A percentile compares a stretch with the other conserved stretches of the same genome.
Evolutionary conservation across 106 monocot genomes (phyloP).

Genomic region (Alisma plantagoaquatica): DNA sequence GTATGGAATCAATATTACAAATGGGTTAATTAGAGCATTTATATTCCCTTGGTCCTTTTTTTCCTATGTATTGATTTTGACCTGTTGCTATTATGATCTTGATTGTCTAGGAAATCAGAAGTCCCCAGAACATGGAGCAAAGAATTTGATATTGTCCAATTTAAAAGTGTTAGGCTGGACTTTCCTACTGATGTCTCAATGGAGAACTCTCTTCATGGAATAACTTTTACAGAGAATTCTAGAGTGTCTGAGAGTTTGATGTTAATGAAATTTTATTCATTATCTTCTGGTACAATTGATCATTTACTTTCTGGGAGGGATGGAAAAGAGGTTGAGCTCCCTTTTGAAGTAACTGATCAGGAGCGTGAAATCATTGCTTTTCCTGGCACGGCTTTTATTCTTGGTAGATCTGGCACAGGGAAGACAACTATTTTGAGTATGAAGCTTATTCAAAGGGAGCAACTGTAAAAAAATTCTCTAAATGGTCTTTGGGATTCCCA

Average conservation of each 20-base stretch:
- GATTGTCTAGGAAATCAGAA: slow-evolving; percentile 9
- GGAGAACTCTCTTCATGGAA: not conserved
- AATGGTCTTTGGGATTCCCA: not conserved
- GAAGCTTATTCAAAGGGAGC: slow-evolving; percentile 22
- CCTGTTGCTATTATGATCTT: no score
- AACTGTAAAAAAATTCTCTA: slow-evolving; percentile 6
- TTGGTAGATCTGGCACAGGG: slow-evolving; percentile 27
- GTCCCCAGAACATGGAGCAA: slow-evolving; percentile 13
- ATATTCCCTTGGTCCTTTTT: no score
- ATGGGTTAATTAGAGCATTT: no score
- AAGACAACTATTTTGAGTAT: slow-evolving; percentile 22
- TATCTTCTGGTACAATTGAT: slow-evolving; percentile 15
- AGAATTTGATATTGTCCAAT: not conserved
- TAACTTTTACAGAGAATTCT: slow-evolving; percentile 12
- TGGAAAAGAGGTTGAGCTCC: slow-evolving; percentile 18
- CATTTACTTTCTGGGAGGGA: slow-evolving; percentile 17
- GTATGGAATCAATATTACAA: no score
- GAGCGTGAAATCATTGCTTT: slow-evolving; percentile 16
- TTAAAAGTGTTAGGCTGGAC: not conserved
- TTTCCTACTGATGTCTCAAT: not conserved
- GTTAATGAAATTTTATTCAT: slow-evolving; percentile 30
- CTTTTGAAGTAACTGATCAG: slow-evolving; percentile 19
- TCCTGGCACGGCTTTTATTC: slow-evolving; percentile 16
- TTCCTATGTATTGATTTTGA: no score
- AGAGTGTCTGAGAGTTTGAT: slow-evolving; percentile 20